phyloP scores from a whole-genome alignment of 2,329 filamentous ascomycete species.

The Claviceps pusilla region DNA sequence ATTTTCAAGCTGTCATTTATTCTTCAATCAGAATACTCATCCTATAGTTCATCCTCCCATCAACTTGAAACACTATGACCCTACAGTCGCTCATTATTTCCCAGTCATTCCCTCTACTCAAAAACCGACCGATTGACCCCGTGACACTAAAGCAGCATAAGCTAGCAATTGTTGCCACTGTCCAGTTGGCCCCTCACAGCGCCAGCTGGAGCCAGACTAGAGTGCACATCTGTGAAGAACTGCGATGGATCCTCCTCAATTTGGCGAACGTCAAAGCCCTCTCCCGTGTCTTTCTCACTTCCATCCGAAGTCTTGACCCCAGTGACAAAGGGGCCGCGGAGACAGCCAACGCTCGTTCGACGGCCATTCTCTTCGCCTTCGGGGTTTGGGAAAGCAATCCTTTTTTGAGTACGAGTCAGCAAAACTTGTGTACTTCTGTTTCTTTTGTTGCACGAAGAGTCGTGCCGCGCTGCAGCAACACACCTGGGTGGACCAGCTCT shows the following conservation, averaged over 20 bases:
- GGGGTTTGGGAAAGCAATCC: constrained; percentile 35
- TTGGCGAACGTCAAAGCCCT: constrained; percentile 12
- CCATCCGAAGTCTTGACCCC: constrained; percentile 15
- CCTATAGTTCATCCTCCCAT: too few species aligned
- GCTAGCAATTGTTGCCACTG: background rate
- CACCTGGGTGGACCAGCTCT: constrained; percentile 21
- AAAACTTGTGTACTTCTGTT: too few species aligned
- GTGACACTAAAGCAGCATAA: background rate
- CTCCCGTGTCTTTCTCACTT: constrained; percentile 15
- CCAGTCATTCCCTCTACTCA: too few species aligned
- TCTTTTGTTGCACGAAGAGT: too few species aligned
- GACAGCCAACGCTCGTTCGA: constrained; percentile 17
- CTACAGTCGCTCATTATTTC: too few species aligned
- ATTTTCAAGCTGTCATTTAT: too few species aligned
- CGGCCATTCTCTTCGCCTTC: constrained; percentile 17
- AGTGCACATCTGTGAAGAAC: constrained; percentile 41
- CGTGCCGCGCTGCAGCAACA: background rate
- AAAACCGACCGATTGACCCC: too few species aligned
- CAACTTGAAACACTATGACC: too few species aligned
- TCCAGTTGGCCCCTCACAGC: constrained; percentile 35
- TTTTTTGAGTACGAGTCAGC: constrained; percentile 1
- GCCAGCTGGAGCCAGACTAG: constrained; percentile 29
- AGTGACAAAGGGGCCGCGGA: constrained; percentile 19
- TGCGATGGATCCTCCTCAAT: constrained; percentile 33
- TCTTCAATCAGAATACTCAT: too few species aligned